phyloP scores from a whole-genome alignment of 2,329 filamentous ascomycete genomes.

The Atkinsonella texensis region DNA sequence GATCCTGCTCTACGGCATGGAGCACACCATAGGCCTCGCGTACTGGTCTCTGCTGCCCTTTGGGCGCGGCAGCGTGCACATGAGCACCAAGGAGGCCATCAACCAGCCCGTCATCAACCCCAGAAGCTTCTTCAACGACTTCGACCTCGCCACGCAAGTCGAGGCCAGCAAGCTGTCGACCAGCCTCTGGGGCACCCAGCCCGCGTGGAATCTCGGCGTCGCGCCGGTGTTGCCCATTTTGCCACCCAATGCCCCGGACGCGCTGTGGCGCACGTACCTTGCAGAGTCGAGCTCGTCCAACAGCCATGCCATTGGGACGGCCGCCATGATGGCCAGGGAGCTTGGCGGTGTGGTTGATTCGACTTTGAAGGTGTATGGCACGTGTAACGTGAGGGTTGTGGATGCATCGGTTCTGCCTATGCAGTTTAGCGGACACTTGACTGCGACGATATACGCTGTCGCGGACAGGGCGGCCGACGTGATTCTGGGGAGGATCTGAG shows the following conservation, averaged over 20 bases:
- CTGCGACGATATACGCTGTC: conserved; percentile 10
- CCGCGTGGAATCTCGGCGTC: conserved; percentile 6
- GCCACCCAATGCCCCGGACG: conserved; percentile 6
- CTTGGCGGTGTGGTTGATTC: conserved; percentile 38
- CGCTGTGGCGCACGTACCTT: conserved; percentile 9
- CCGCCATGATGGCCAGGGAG: conserved; percentile 37
- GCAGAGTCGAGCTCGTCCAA: conserved; percentile 12
- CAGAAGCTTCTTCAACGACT: conserved; percentile 22
- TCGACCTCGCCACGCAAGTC: conserved; percentile 21
- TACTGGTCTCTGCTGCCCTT: conserved; percentile 27
- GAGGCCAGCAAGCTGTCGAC: conserved; percentile 17
- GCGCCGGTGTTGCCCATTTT: neutral
- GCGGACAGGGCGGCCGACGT: conserved; percentile 10
- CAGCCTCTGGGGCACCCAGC: conserved; percentile 19
- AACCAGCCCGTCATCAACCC: conserved; percentile 25
- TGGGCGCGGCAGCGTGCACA: conserved; percentile 28
- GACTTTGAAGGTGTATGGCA: conserved; percentile 31
- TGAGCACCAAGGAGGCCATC: conserved; percentile 23
- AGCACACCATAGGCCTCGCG: conserved; percentile 21
- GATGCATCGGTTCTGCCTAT: conserved; percentile 11
- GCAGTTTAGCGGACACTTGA: conserved; percentile 8
- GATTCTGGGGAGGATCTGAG: neutral
- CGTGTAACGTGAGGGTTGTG: conserved; percentile 9
- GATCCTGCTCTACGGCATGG: conserved; percentile 25
- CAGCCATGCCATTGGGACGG: conserved; percentile 35